Evolutionary conservation across 2,329 filamentous ascomycete species (phyloP).

Genomic region (Hypoxylon sp.): DNA sequence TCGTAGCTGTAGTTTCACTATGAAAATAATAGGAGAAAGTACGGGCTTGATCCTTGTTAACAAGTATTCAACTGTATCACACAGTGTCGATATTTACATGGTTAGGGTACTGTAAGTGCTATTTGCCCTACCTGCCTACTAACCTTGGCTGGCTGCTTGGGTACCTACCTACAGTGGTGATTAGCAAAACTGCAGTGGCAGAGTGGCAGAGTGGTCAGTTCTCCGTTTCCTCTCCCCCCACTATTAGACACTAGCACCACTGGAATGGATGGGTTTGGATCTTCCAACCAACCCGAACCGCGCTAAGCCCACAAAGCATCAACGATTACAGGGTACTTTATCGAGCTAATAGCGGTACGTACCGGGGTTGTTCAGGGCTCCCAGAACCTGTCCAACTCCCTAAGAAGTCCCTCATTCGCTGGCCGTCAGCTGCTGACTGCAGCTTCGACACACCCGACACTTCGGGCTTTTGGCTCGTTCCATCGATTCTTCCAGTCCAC

Average conservation of each 20-base stretch:
- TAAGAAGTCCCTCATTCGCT: conserved; percentile 16
- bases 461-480: conserved; percentile 36
- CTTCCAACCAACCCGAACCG: conserved; percentile 30
- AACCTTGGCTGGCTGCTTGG: not conserved
- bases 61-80: too few relatives aligned
- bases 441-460: conserved; percentile 36
- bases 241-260: too few relatives aligned
- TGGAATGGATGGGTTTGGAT: conserved; percentile 35
- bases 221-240: too few relatives aligned
- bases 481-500: conserved; percentile 39
- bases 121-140: not conserved
- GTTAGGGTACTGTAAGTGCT: not conserved
- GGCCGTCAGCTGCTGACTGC: conserved; percentile 32
- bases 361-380: conserved; percentile 20
- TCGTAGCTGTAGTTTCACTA: too few relatives aligned
- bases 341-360: conserved; percentile 4
- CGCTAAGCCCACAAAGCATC: conserved; percentile 30
- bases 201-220: too few relatives aligned
- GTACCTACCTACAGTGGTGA: conserved; percentile 1
- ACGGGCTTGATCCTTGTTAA: too few relatives aligned
- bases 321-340: conserved; percentile 3
- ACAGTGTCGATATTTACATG: too few relatives aligned
- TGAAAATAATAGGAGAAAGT: too few relatives aligned
- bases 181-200: conserved; percentile 10
- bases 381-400: conserved; percentile 16